Conservation (phyloP, 495 filamentous ascomycete species). For the Talaromyces nanjingensis region DNA sequence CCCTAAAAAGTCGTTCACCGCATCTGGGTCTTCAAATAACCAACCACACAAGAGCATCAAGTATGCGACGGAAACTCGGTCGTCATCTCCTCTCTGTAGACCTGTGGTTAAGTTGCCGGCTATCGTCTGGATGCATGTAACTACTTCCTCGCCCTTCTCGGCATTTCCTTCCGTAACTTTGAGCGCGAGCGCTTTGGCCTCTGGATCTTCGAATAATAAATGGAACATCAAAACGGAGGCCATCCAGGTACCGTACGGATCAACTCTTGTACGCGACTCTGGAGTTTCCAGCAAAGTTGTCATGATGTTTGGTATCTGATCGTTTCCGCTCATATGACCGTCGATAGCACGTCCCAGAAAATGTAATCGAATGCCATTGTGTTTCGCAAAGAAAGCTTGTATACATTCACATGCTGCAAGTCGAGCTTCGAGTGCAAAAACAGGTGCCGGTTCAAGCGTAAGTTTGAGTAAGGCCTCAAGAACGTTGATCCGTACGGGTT, state of each 20-base stretch:
- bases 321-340: slow-evolving; percentile 68
- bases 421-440: slow-evolving; percentile 68
- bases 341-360: slow-evolving; percentile 86
- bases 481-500: slow-evolving; percentile 60
- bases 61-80: slow-evolving; percentile 77
- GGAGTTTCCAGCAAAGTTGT: slow-evolving; percentile 67
- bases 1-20: slow-evolving; percentile 88
- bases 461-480: slow-evolving; percentile 92
- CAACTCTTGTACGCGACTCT: slow-evolving; percentile 49
- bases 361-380: slow-evolving; percentile 70
- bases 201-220: slow-evolving; percentile 72
- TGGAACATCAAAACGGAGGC: slow-evolving; percentile 86
- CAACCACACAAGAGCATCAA: slow-evolving; percentile 88
- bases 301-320: slow-evolving; percentile 86
- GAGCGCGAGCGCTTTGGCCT: slow-evolving; percentile 76
- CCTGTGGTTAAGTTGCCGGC: slow-evolving; percentile 72
- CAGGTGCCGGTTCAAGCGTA: slow-evolving; percentile 58
- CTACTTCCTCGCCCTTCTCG: slow-evolving; percentile 85
- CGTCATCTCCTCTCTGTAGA: slow-evolving; percentile 68
- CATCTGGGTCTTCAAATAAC: slow-evolving; percentile 88
- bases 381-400: slow-evolving; percentile 81
- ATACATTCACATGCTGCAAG: slow-evolving; percentile 83
- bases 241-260: slow-evolving; percentile 90
- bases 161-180: slow-evolving; percentile 82
- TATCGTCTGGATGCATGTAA: slow-evolving; percentile 87